Percentiles rank a stretch among this genome's conserved stretches.
These are phyloP conservation scores for Cystofilobasidium ferigula DNA, from an alignment of 768 basidiomycete species.

Conservation along the genomic window DNA sequence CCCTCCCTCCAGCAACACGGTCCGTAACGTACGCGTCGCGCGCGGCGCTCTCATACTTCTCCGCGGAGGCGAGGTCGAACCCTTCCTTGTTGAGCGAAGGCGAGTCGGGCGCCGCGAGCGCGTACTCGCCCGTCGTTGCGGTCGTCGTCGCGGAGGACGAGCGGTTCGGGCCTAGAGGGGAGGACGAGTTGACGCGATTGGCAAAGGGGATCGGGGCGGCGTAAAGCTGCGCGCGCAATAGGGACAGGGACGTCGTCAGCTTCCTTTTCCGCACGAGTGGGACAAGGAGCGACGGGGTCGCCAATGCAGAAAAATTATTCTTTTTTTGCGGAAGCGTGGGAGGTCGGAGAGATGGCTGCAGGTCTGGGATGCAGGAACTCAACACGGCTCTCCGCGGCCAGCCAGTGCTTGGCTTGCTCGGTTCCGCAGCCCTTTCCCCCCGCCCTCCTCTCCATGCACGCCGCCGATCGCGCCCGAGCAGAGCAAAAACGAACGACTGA, in stretches of 20 bases:
- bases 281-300: no score
- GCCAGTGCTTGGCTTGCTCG: no score
- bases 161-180: conserved; percentile 7
- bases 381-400: no score
- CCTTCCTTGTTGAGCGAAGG: conserved; percentile 17
- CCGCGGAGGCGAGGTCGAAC: conserved; percentile 17
- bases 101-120: neutral
- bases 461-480: no score
- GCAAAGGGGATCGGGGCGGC: conserved; percentile 8
- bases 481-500: neutral
- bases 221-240: conserved; percentile 4
- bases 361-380: no score
- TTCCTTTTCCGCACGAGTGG: no score
- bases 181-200: neutral
- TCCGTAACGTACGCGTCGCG: neutral
- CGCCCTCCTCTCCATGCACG: no score
- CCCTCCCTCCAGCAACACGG: neutral
- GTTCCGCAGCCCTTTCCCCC: no score
- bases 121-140: conserved; percentile 3
- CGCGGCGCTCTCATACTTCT: conserved; percentile 11
- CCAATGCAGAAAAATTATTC: no score
- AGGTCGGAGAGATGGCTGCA: no score
- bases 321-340: no score
- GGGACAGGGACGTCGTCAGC: neutral
- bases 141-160: conserved; percentile 1